Base-by-base conservation (phyloP, 192 early-diverging fungal genomes). In the Entomortierella chlamydospora region DNA sequence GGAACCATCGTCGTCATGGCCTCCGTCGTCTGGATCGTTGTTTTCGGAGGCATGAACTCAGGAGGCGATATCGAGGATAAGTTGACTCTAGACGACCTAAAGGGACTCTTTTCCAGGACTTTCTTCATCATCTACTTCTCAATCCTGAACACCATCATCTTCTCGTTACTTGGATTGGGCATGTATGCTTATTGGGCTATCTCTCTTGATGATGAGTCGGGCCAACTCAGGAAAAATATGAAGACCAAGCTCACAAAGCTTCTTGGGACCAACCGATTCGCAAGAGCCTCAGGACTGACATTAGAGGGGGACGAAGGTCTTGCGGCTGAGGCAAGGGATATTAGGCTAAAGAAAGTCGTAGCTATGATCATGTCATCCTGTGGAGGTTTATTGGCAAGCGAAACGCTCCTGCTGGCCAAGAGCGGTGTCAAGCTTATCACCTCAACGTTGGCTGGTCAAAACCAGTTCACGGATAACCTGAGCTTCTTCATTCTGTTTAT, bases 371-470 rank as follows among this genome's bases (percentile, higher is more conserved):
- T 87, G 79, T 81, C 84, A 37, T 57, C 84, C 0, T 84, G 83
- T n/a, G 88, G 88, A 34, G 88, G 88, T 10, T 53, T 90, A 20
- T 61, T 90, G n/a, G 85, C 88, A 13, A 87, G 86, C 52, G 83
- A 90, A 50, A 90, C 88, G 1, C 67, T 90, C 28, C 64, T 90
- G 41, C 51, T 90, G 43, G 88, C 88, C 50, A 90, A 90, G 66
- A 85, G 84, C 29, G 88, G 88, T 22, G 50, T 79, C 42, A 64
- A 65, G 11, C 45, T 79, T 25, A 64, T 79, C 4, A 66, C 57
- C 2, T 79, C 68, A 9, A 59, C 68, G 1, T 4, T 79, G 62
- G 77, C 30, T 42, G 83, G 69, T 30, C 41, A 83, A 8, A 81
- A 86, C 70, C 88, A 90, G 62, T 87, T 90, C 58, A 84, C 79